Base-by-base conservation (phyloP, 176 grass and related monocot genomes). In the Oryza australiensis region DNA sequence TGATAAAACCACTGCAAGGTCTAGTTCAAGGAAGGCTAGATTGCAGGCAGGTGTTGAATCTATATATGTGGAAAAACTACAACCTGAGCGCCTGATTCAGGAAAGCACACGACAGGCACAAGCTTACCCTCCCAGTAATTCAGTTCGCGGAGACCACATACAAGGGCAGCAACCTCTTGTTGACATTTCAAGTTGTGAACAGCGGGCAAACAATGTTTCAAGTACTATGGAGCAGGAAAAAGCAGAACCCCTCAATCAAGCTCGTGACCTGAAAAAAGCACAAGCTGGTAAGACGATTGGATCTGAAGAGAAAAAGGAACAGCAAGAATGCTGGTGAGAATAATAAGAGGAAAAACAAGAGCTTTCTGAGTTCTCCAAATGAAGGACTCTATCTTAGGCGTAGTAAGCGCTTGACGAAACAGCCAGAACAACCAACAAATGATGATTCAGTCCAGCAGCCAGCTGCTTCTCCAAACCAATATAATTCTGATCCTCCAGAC, bases 401-500 rank as follows among this genome's bases (percentile, higher is more conserved):
- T 74, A 86, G 76, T 26, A 41, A 72, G 65, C 70, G 77, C 48
- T 81, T 81, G 62, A 57, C 70, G 43, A 81, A 81, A 27, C 60
- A 68, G 18, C 37, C 35, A 33, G 70, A 86, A 59, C 49, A 68
- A 34, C 46, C 45, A 53, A 86, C 75, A 35, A 74, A 68, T 2
- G 22, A 80, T 69, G 62, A 81, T 63, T 62, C 62, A 81, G 70
- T 34, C 34, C 62, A 86, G 77, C 62, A 74, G 48, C 27, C 69
- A 86, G 46, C 77, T 68, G 46, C 62, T 43, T 81, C 46, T 34
- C 78, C 48, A 12, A 57, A 73, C 80, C 46, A 26, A 45, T 75
- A n/a, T 45, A 45, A 60, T 60, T 37, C 26, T 81, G 70, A 86
- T 81, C 78, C 72, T 66, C 84, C 78, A 62, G 72, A 81, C 48